Evolutionary conservation across 257 asterid genomes (phyloP), one percentile per base, ranked within the genome.

Genomic region (Solanum tarijense): DNA sequence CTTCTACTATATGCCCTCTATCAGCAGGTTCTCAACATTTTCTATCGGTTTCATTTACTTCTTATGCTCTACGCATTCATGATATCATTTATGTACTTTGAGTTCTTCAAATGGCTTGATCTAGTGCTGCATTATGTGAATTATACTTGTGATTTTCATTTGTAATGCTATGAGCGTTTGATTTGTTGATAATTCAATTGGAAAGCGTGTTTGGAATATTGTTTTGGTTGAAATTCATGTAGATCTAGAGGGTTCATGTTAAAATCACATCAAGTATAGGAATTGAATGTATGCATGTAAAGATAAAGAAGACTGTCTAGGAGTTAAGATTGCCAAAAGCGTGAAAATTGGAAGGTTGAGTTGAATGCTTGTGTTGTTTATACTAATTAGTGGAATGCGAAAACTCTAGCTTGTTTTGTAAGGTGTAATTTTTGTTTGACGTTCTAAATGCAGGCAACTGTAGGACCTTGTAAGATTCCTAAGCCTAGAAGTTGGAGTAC

Each of bases 401-500:
- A 27, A 23, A n/a, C 68, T 81, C 66, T 81, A 9, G 41, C 18
- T 46, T 48, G 16, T 29, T 81, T 58, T 27, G 16, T 46, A 81
- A 81, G 66, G 18, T 46, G 23, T 76, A 38, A 11, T 43, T 81
- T 27, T 46, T 81, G 25, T 41, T 69, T 62, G 83, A 43, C 5
- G 29, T 78, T 85, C 69, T 69, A 55, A 69, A 46, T 89, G 90
- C 95, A 96, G 99, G 99, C 99, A 90, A 93, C 95, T 83, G 89
- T 92, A 74, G 99, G 99, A 85, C 98, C 99, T 87, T 97, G 99
- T 92, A 95, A 95, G 78, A 88, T 91, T 90, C 96, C 98, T 89
- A 96, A 97, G 93, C 99, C 99, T 87, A 94, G 94, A 92, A 94
- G 92, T 38, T 97, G 99, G 99, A 96, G 94, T 92, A 98, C 99